Conservation (phyloP, 2,329 filamentous ascomycete genomes). For the Neobulgaria alba region DNA sequence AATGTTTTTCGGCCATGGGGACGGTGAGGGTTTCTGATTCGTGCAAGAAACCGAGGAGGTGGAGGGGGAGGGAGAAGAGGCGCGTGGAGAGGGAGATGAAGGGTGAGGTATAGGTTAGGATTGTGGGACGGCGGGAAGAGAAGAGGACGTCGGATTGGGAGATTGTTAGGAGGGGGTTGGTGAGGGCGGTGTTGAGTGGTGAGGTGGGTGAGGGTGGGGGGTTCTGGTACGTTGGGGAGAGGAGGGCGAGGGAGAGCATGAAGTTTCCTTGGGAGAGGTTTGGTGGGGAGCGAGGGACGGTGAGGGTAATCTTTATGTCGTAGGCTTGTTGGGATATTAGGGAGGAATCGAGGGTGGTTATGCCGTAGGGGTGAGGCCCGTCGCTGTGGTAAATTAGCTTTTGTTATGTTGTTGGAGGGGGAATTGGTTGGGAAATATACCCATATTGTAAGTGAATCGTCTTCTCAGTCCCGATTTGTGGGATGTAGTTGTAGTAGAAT, state of each 20-base stretch:
- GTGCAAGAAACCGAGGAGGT: constrained; percentile 55
- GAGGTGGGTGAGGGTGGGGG: constrained; percentile 18
- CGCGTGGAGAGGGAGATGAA: constrained; percentile 58
- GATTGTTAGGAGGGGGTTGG: constrained; percentile 6
- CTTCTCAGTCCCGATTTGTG: constrained; percentile 53
- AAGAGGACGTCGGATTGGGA: constrained; percentile 39
- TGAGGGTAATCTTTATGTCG: constrained; percentile 68
- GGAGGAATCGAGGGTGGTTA: constrained; percentile 30
- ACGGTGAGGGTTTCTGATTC: constrained; percentile 59
- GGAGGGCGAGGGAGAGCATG: constrained; percentile 76
- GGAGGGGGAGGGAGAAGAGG: constrained; percentile 56
- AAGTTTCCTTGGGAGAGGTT: constrained; percentile 83
- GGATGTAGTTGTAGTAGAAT: constrained; percentile 63
- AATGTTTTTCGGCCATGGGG: constrained; percentile 63
- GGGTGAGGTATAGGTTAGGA: constrained; percentile 69
- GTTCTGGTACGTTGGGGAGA: constrained; percentile 38
- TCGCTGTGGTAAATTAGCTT: constrained; percentile 30
- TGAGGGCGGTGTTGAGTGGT: constrained; percentile 7
- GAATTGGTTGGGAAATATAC: constrained; percentile 31
- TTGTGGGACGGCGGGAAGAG: constrained; percentile 62
- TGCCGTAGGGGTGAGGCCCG: constrained; percentile 28
- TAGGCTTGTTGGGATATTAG: constrained; percentile 71
- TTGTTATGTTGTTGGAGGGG: too few relatives aligned
- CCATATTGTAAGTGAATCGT: constrained; percentile 59
- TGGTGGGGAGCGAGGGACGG: constrained; percentile 65